Conservation (phyloP, 2,329 filamentous ascomycete species). For the Colletotrichum higginsianum region DNA sequence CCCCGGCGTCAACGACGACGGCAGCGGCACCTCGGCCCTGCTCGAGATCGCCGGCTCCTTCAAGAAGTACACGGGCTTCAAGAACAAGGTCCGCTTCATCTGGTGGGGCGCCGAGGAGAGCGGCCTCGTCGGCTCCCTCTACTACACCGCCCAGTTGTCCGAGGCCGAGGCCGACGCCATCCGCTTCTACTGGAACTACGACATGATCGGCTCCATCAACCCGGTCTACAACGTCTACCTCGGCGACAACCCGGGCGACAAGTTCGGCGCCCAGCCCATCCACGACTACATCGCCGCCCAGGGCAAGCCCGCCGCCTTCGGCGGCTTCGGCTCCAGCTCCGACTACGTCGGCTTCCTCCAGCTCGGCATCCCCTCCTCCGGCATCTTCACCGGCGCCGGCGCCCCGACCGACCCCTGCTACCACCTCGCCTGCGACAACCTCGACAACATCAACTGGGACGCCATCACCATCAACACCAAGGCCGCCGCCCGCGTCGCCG, state of each 20-base stretch:
- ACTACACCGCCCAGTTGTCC: slow-evolving; percentile 56
- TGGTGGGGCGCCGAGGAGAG: slow-evolving; percentile 62
- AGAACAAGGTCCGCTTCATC: slow-evolving; percentile 60
- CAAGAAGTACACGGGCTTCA: slow-evolving; percentile 55
- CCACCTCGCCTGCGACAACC: slow-evolving; percentile 57
- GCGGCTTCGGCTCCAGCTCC: slow-evolving; percentile 54
- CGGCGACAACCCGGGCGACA: slow-evolving; percentile 55
- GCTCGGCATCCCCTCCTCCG: slow-evolving; percentile 57
- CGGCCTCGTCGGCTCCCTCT: slow-evolving; percentile 60
- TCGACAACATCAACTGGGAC: slow-evolving; percentile 58
- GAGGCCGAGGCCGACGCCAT: slow-evolving; percentile 66
- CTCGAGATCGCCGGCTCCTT: slow-evolving; percentile 57
- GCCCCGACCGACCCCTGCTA: slow-evolving; percentile 55
- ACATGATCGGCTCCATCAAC: slow-evolving; percentile 74
- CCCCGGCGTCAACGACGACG: slow-evolving; percentile 59
- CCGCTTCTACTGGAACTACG: slow-evolving; percentile 78
- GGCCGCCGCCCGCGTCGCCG: slow-evolving; percentile 66
- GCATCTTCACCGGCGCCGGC: slow-evolving; percentile 59
- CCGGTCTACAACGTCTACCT: slow-evolving; percentile 58
- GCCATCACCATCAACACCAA: slow-evolving; percentile 57
- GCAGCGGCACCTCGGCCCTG: slow-evolving; percentile 55
- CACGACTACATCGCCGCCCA: slow-evolving; percentile 54
- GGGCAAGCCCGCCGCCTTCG: slow-evolving; percentile 51
- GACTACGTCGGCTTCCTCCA: slow-evolving; percentile 60
- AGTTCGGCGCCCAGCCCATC: slow-evolving; percentile 53